Evolutionary conservation across 176 grass and related monocot genomes (phyloP).

Genomic region (Eleusine coracana): DNA sequence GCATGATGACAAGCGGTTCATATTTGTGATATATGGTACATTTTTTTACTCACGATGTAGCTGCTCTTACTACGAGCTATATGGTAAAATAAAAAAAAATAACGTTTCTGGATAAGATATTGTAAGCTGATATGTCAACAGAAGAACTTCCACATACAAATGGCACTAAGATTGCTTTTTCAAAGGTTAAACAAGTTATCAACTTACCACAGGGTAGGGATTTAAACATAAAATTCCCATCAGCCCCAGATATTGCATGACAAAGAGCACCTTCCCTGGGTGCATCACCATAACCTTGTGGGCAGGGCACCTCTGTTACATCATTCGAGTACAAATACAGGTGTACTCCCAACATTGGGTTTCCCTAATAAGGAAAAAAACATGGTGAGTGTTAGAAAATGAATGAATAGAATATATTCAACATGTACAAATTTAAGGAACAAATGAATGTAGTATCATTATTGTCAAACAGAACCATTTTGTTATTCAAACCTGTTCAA

Average conservation of each 20-base stretch:
- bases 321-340: slow-evolving; percentile 93
- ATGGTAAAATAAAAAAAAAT: background rate
- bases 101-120: slow-evolving; percentile 12
- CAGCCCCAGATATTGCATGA: slow-evolving; percentile 80
- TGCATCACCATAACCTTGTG: slow-evolving; percentile 61
- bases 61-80: slow-evolving; percentile 5
- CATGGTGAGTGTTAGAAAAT: slow-evolving; percentile 6
- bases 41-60: background rate
- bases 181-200: slow-evolving; percentile 42
- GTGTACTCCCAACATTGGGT: slow-evolving; percentile 93
- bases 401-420: slow-evolving; percentile 3
- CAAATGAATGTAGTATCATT: slow-evolving; percentile 1
- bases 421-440: slow-evolving; percentile 20
- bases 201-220: slow-evolving; percentile 93
- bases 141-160: slow-evolving; percentile 10
- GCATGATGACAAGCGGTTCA: slow-evolving; percentile 3
- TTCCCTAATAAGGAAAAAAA: slow-evolving; percentile 60
- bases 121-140: slow-evolving; percentile 13
- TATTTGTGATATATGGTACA: slow-evolving; percentile 2
- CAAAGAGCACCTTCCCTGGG: slow-evolving; percentile 80
- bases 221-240: slow-evolving; percentile 86
- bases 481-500: slow-evolving; percentile 71
- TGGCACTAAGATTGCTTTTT: slow-evolving; percentile 20
- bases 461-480: slow-evolving; percentile 23
- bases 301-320: slow-evolving; percentile 61